Base-by-base conservation (phyloP, 768 basidiomycete genomes). In the Lactarius akahatsu region DNA sequence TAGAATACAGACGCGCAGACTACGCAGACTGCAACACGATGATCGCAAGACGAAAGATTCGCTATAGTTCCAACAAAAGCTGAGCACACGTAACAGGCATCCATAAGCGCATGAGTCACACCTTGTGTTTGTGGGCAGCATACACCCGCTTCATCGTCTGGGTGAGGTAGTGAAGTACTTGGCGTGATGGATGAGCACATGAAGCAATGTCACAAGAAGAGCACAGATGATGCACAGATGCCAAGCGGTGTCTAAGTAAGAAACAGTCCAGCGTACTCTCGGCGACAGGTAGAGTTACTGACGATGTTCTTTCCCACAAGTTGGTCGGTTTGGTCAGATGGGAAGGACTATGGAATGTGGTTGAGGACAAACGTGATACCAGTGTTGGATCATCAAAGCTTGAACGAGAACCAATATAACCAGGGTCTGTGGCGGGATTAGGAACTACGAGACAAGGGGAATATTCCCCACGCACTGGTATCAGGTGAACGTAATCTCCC, bases 11-110 rank as follows among this genome's bases (percentile, higher is more conserved):
- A 52, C 4, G 59, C 4, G 18, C 23, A 23, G 41, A 67, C 30
- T 26, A 57, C 26, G n/a, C 66, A 2, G 66, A 57, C 38, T 59
- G 57, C 66, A 62, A 67, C 26, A 47, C 57, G 20, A 55, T 13
- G 26, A 23, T 20, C 30, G 59, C 63, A 23, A 67, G 57, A 59
- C 34, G 32, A 32, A 50, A 26, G 23, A 67, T 3, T 30, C 62
- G 57, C 66, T 67, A 15, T 3, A 58, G 2, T 28, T 9, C 2
- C n/a, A 4, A 10, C 4, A 34, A 26, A 34, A 40, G 38, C 11
- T 66, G 45, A 62, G 55, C 10, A 20, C 47, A 20, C 18, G 20
- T n/a, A 18, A 62, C 11, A 3, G 13, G n/a, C 34, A 20, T 36
- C 5, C 23, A 36, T 41, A 7, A n/a, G 32, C 8, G 16, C 34